Conservation (phyloP, 345 rosid genomes). For the Lepidium sativum region DNA sequence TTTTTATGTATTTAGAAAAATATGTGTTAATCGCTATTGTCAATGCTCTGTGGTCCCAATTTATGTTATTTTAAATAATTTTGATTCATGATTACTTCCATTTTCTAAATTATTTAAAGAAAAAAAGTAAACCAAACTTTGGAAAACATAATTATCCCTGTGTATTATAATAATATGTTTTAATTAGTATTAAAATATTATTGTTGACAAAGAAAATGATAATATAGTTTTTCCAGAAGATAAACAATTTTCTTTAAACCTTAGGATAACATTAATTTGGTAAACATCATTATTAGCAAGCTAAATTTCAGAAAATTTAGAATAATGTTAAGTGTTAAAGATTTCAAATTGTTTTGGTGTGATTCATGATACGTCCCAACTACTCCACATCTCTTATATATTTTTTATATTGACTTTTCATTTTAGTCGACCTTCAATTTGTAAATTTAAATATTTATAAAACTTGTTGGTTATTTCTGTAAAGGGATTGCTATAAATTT, state of each 20-base stretch:
- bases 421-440: background rate
- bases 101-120: background rate
- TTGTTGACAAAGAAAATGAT: background rate
- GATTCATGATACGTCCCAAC: background rate
- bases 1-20: background rate
- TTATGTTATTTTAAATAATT: background rate
- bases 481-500: background rate
- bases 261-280: background rate
- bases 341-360: background rate
- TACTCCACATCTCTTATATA: too few species aligned
- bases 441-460: background rate
- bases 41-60: constrained; percentile 14
- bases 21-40: background rate
- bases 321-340: background rate
- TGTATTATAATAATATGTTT: background rate
- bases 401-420: background rate
- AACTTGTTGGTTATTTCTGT: background rate
- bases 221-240: background rate
- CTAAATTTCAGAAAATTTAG: background rate
- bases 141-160: background rate
- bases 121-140: background rate
- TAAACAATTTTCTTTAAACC: background rate
- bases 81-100: constrained; percentile 13
- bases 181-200: background rate
- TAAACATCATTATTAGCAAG: background rate